These are phyloP conservation scores for Fonsecaea multimorphosa DNA, from an alignment of 2,329 filamentous ascomycete genomes.

Conservation along the genomic window DNA sequence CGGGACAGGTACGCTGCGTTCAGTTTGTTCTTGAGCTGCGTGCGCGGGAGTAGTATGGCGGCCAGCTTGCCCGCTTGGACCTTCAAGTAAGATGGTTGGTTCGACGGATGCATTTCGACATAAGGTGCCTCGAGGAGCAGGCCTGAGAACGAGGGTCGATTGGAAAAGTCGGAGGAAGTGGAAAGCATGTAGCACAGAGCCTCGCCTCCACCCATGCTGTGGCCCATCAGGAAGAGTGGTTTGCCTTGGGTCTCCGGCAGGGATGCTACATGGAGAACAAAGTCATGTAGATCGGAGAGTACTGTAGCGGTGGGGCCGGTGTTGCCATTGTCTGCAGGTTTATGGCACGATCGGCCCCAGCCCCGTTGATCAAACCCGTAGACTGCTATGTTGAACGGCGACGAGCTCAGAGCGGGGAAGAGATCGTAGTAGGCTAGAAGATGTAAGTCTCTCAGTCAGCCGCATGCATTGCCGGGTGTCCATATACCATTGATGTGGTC, in stretches of 20 bases:
- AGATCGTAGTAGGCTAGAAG: conserved; percentile 69
- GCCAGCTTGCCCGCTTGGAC: conserved; percentile 71
- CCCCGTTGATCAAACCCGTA: conserved; percentile 84
- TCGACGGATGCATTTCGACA: conserved; percentile 71
- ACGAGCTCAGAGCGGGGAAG: conserved; percentile 70
- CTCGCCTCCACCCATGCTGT: conserved; percentile 89
- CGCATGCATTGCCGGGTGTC: background rate
- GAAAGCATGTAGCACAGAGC: conserved; percentile 65
- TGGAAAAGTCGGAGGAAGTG: conserved; percentile 47
- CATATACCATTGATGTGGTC: conserved; percentile 55
- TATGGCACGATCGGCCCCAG: conserved; percentile 77
- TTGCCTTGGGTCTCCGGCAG: conserved; percentile 43
- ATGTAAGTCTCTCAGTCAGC: conserved; percentile 11
- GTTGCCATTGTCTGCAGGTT: conserved; percentile 61
- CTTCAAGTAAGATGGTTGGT: conserved; percentile 68
- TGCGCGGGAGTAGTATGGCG: conserved; percentile 69
- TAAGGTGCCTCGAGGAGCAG: conserved; percentile 81
- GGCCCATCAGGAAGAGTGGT: conserved; percentile 84
- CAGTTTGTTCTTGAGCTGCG: conserved; percentile 71
- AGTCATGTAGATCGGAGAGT: conserved; percentile 77
- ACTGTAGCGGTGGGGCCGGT: conserved; percentile 77
- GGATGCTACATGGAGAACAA: conserved; percentile 65
- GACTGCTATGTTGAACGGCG: conserved; percentile 71
- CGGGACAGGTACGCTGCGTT: conserved; percentile 69
- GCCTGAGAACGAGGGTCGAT: conserved; percentile 69